These are phyloP conservation scores for Fraxinus excelsior DNA, from an alignment of 257 asterid species.

Conservation along the genomic window DNA sequence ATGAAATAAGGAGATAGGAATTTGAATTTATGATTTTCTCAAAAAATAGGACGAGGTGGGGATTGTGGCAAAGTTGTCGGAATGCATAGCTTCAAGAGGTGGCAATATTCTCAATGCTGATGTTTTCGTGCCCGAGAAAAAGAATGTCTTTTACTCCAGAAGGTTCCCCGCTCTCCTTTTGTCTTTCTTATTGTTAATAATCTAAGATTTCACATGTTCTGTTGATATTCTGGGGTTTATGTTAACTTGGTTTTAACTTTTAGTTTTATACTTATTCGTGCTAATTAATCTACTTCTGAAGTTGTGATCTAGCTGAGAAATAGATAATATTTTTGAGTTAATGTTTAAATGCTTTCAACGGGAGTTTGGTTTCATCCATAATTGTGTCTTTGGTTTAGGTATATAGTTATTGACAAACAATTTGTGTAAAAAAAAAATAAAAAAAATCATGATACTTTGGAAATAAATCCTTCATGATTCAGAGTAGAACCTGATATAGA, in stretches of 20 bases:
- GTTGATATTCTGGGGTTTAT: background rate
- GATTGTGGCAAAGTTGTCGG: slow-evolving; percentile 83
- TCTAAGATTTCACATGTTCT: background rate
- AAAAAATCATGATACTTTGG: background rate
- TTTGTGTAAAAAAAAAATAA: no score
- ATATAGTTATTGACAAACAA: background rate
- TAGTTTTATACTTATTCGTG: background rate
- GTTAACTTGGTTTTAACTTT: background rate
- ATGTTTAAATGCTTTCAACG: background rate
- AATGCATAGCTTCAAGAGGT: slow-evolving; percentile 87
- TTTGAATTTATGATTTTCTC: slow-evolving; percentile 13
- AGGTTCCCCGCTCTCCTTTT: slow-evolving; percentile 46
- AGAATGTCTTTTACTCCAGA: slow-evolving; percentile 82
- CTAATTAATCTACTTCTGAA: slow-evolving; percentile 1
- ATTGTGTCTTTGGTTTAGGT: slow-evolving; percentile 1
- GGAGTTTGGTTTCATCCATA: background rate
- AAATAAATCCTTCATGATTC: background rate
- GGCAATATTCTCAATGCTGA: slow-evolving; percentile 92
- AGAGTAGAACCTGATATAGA: background rate
- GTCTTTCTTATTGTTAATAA: background rate
- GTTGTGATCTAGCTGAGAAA: background rate
- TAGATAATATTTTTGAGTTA: background rate
- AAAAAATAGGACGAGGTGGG: slow-evolving; percentile 80
- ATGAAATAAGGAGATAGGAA: slow-evolving; percentile 8
- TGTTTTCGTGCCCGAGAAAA: slow-evolving; percentile 83